These are phyloP conservation scores for Solanum hybrid DNA, from an alignment of 305 asterid species.

Conservation along the genomic window DNA sequence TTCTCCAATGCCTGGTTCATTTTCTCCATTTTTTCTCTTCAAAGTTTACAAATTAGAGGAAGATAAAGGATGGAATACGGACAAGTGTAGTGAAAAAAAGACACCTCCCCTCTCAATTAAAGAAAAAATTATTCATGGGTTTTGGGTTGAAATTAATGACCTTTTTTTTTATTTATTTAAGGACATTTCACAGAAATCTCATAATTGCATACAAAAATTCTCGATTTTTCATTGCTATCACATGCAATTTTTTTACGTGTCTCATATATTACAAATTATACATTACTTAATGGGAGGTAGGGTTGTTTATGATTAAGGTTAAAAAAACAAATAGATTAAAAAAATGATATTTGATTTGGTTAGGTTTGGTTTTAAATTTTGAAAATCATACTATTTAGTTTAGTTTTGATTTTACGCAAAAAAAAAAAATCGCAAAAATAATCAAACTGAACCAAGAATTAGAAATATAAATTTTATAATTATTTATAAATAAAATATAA, in stretches of 20 bases:
- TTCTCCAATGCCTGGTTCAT: slow-evolving; percentile 81
- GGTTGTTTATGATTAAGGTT: neutral
- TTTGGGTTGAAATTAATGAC: neutral
- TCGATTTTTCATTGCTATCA: too few relatives aligned
- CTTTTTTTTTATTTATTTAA: too few relatives aligned
- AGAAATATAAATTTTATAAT: neutral
- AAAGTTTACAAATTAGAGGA: neutral
- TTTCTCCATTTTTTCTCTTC: slow-evolving; percentile 45
- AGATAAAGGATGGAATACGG: neutral
- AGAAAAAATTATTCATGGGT: neutral
- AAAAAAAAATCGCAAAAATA: neutral
- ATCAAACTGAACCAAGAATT: neutral
- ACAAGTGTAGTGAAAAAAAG: neutral
- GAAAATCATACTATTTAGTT: too few relatives aligned
- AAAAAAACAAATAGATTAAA: too few relatives aligned
- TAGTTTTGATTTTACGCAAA: neutral
- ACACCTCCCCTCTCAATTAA: neutral
- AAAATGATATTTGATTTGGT: neutral
- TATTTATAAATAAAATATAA: too few relatives aligned
- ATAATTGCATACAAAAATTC: neutral
- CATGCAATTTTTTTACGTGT: too few relatives aligned
- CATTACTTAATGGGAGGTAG: neutral
- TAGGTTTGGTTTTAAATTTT: neutral
- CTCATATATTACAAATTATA: too few relatives aligned
- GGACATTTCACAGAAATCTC: neutral